Conservation (phyloP, 208 protist species). For the Trypanosoma boissoni region DNA sequence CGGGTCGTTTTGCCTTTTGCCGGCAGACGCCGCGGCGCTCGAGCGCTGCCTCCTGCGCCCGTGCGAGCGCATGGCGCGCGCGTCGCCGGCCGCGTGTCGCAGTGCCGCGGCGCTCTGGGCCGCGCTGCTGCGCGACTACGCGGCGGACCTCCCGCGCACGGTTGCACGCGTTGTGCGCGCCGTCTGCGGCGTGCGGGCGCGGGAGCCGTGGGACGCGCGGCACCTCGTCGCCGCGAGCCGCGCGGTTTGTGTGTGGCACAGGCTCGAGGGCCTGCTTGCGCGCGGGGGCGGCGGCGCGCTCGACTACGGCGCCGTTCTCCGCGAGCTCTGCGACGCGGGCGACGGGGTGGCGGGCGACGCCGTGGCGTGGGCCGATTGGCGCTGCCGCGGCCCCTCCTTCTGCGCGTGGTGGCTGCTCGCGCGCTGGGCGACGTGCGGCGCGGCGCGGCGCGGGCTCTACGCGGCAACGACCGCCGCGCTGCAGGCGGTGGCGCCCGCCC, state of each 20-base stretch:
- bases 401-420: conserved; percentile 30
- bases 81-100: neutral
- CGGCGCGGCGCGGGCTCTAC: conserved; percentile 28
- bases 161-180: conserved; percentile 20
- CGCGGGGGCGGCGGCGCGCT: conserved; percentile 1
- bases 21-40: no score
- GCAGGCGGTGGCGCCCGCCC: neutral
- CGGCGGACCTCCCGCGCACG: conserved; percentile 19
- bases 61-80: no score
- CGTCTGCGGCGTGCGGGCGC: neutral
- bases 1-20: no score
- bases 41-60: no score
- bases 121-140: conserved; percentile 23
- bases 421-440: conserved; percentile 42
- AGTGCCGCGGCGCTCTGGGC: conserved; percentile 17
- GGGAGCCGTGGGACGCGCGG: conserved; percentile 12
- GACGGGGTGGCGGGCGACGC: no score
- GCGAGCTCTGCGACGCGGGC: neutral
- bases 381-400: neutral
- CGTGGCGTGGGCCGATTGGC: neutral
- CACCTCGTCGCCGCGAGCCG: conserved; percentile 25
- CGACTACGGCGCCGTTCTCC: neutral
- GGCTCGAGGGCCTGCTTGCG: conserved; percentile 16
- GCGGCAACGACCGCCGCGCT: conserved; percentile 27
- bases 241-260: conserved; percentile 6